Conservation (phyloP, 805 yeast genomes). For the Candida qinlingensis region DNA sequence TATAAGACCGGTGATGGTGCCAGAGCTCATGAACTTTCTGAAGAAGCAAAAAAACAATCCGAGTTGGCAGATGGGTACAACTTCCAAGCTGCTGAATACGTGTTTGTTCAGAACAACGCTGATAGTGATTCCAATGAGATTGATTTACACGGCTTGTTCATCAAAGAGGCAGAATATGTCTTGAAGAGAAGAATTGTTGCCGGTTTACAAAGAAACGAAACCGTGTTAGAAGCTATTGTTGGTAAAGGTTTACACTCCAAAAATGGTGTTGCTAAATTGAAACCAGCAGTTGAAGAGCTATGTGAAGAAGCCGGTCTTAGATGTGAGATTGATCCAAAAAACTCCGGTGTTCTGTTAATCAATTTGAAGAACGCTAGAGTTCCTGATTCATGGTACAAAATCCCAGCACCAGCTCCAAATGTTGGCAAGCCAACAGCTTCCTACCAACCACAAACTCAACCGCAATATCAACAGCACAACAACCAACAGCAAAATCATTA, state of each 20-base stretch:
- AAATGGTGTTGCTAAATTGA: slow-evolving; percentile 77
- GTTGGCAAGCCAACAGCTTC: slow-evolving; percentile 27
- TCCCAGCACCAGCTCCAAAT: slow-evolving; percentile 11
- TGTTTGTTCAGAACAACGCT: slow-evolving; percentile 79
- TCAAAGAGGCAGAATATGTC: slow-evolving; percentile 79
- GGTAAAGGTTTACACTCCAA: slow-evolving; percentile 89
- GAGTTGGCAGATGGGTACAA: slow-evolving; percentile 64
- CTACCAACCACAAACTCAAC: slow-evolving; percentile 27
- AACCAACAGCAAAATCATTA: slow-evolving; percentile 16
- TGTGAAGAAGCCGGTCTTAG: slow-evolving; percentile 62
- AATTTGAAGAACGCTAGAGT: slow-evolving; percentile 48
- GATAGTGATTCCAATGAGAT: slow-evolving; percentile 85
- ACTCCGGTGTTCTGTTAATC: slow-evolving; percentile 76
- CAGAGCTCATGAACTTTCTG: slow-evolving; percentile 68
- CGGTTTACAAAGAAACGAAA: slow-evolving; percentile 52
- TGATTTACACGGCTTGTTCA: slow-evolving; percentile 88
- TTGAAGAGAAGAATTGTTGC: slow-evolving; percentile 69
- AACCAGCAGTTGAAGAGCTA: slow-evolving; percentile 81
- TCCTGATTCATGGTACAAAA: slow-evolving; percentile 32
- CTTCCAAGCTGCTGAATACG: slow-evolving; percentile 82
- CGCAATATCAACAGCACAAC: slow-evolving; percentile 19
- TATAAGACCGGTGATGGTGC: slow-evolving; percentile 68
- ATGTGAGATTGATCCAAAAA: slow-evolving; percentile 59
- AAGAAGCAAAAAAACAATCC: slow-evolving; percentile 55
- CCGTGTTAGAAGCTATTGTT: slow-evolving; percentile 72